Percentiles rank a stretch among this genome's conserved stretches.
phyloP scores from a whole-genome alignment of 108 stramenopile genomes.

The Asterionellopsis glacialis region DNA sequence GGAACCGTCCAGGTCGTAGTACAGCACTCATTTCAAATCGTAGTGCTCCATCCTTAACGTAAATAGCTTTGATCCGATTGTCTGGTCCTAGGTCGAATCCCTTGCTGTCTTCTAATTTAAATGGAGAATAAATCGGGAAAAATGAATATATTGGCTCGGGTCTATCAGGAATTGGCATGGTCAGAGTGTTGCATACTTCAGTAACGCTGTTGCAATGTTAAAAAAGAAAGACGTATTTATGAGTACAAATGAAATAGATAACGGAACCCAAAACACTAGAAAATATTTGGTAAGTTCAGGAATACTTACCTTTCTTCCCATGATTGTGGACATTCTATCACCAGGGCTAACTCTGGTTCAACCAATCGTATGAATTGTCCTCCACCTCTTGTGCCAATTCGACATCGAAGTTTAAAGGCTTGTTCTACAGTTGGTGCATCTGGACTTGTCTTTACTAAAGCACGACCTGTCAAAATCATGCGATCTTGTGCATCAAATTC shows the following conservation, averaged over 20 bases:
- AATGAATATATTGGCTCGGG: conserved; percentile 74
- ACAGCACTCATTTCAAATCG: conserved; percentile 77
- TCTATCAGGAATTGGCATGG: conserved; percentile 16
- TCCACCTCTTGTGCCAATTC: conserved; percentile 69
- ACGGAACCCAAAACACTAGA: neutral
- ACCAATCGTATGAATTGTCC: conserved; percentile 68
- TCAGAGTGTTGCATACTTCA: conserved; percentile 5
- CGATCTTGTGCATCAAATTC: conserved; percentile 70
- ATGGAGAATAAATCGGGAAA: conserved; percentile 81
- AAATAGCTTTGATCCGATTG: conserved; percentile 66
- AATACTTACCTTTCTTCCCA: conserved; percentile 62
- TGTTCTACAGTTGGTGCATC: conserved; percentile 66
- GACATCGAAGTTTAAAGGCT: conserved; percentile 79
- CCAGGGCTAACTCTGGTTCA: conserved; percentile 74
- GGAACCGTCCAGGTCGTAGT: conserved; percentile 77
- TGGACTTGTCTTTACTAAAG: conserved; percentile 51
- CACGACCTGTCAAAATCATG: conserved; percentile 78
- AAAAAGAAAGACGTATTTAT: neutral
- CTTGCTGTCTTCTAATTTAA: conserved; percentile 69
- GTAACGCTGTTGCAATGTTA: conserved; percentile 15
- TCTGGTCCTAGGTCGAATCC: conserved; percentile 86
- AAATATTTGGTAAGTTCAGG: conserved; percentile 2
- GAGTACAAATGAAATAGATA: conserved; percentile 4
- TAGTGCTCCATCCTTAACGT: conserved; percentile 71
- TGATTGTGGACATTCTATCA: conserved; percentile 72